phyloP scores from a whole-genome alignment of 371 early-diverging fungal species.

The Syncephalastrum sp. region DNA sequence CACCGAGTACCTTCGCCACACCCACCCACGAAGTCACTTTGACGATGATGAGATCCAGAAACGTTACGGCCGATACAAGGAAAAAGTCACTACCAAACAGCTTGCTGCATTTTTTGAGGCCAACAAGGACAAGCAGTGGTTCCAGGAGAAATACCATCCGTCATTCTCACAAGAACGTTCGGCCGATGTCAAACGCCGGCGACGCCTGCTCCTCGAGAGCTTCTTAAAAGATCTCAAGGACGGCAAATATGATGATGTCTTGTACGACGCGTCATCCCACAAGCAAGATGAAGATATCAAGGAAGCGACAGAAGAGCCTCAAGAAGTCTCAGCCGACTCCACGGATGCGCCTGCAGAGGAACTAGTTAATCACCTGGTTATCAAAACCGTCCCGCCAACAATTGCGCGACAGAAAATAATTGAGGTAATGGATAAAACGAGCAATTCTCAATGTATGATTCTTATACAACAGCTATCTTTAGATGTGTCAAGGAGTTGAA shows the following conservation, averaged over 20 bases:
- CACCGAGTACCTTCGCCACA: slow-evolving; percentile 65
- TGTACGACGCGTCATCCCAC: slow-evolving; percentile 52
- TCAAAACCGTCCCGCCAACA: slow-evolving; percentile 80
- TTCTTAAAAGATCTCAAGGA: slow-evolving; percentile 66
- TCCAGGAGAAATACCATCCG: slow-evolving; percentile 89
- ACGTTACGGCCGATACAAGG: slow-evolving; percentile 79
- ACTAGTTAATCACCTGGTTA: slow-evolving; percentile 66
- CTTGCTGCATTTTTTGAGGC: slow-evolving; percentile 70
- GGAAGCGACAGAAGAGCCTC: slow-evolving; percentile 14
- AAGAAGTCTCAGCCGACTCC: slow-evolving; percentile 23
- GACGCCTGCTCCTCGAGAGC: slow-evolving; percentile 49
- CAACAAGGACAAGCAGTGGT: slow-evolving; percentile 91
- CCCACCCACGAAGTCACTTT: slow-evolving; percentile 52
- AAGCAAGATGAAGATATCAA: slow-evolving; percentile 17
- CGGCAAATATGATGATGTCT: slow-evolving; percentile 74
- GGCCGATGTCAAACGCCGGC: slow-evolving; percentile 54
- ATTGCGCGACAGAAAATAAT: slow-evolving; percentile 71
- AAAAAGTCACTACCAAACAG: slow-evolving; percentile 67
- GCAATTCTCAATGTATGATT: background rate
- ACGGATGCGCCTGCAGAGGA: slow-evolving; percentile 15
- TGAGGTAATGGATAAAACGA: slow-evolving; percentile 50
- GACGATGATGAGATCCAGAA: slow-evolving; percentile 81
- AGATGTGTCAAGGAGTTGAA: slow-evolving; percentile 69
- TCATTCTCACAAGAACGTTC: slow-evolving; percentile 52
- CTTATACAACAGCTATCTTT: background rate